Percentiles rank a stretch among this genome's conserved stretches.
phyloP scores from a whole-genome alignment of 2,329 filamentous ascomycete genomes.

The Metarhizium humberi region DNA sequence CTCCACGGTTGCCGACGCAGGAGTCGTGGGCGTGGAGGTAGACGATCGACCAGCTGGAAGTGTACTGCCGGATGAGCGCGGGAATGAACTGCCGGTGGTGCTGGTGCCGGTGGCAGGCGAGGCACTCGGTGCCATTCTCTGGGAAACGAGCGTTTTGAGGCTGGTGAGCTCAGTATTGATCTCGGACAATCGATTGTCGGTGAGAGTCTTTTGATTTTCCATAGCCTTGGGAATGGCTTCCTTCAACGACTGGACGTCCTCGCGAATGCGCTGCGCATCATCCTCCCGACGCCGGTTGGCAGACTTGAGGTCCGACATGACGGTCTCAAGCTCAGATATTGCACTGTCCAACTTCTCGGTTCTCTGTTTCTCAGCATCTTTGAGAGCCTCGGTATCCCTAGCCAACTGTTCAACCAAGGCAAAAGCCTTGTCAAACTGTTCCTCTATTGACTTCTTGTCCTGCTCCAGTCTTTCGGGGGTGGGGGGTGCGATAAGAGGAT shows the following conservation, averaged over 20 bases:
- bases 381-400: slow-evolving; percentile 81
- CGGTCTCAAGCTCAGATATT: slow-evolving; percentile 73
- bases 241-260: slow-evolving; percentile 76
- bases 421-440: slow-evolving; percentile 89
- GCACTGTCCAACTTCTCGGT: slow-evolving; percentile 76
- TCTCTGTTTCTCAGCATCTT: slow-evolving; percentile 74
- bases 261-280: slow-evolving; percentile 74
- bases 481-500: slow-evolving; percentile 83
- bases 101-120: slow-evolving; percentile 15
- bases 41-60: neutral
- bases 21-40: slow-evolving; percentile 7
- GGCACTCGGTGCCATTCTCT: slow-evolving; percentile 41
- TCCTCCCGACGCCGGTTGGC: slow-evolving; percentile 76
- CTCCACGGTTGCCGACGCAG: slow-evolving; percentile 11
- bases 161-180: slow-evolving; percentile 83
- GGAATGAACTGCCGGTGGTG: slow-evolving; percentile 11
- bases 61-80: slow-evolving; percentile 1
- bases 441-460: slow-evolving; percentile 88
- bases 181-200: slow-evolving; percentile 73
- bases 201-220: slow-evolving; percentile 75
- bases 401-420: slow-evolving; percentile 83
- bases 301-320: slow-evolving; percentile 72
- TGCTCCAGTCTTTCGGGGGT: slow-evolving; percentile 89
- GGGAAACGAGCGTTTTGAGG: slow-evolving; percentile 74
- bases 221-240: slow-evolving; percentile 83